Evolutionary conservation across 1,284 basidiomycete genomes (phyloP).

Genomic region (Thelephora terrestris): DNA sequence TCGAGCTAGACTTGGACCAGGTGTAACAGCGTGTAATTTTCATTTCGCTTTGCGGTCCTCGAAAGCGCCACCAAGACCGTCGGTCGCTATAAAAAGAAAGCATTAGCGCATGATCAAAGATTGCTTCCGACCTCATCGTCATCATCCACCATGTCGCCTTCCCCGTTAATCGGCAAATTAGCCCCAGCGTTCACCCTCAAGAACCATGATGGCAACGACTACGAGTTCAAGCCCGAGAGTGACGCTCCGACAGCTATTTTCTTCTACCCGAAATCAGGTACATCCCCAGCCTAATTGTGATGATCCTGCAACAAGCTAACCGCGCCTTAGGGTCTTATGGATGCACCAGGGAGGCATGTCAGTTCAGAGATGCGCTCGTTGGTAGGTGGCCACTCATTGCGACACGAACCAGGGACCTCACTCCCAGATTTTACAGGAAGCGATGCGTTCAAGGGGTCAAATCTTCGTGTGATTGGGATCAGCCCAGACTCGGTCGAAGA

Average conservation of each 20-base stretch:
- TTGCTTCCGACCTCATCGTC: too few species aligned
- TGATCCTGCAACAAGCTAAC: not conserved
- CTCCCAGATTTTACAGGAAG: conserved; percentile 35
- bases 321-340: conserved; percentile 49
- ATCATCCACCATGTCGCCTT: conserved; percentile 19
- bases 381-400: conserved; percentile 29
- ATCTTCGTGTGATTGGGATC: conserved; percentile 60
- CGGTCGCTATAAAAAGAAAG: too few species aligned
- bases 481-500: conserved; percentile 60
- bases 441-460: conserved; percentile 52
- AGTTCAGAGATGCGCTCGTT: conserved; percentile 66
- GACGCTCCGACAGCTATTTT: conserved; percentile 54
- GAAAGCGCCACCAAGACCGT: too few species aligned
- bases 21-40: too few species aligned
- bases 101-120: too few species aligned
- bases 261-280: conserved; percentile 63
- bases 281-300: conserved; percentile 6
- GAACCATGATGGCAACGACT: conserved; percentile 37
- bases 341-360: conserved; percentile 71
- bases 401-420: not conserved
- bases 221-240: conserved; percentile 37
- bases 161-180: conserved; percentile 36
- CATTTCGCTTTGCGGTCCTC: too few species aligned
- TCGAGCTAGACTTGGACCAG: too few species aligned
- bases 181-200: conserved; percentile 44